A percentile compares a stretch with the other conserved stretches of the same genome.
These are phyloP conservation scores for Cydonia oblonga DNA, from an alignment of 331 rosid genomes.

Conservation along the genomic window DNA sequence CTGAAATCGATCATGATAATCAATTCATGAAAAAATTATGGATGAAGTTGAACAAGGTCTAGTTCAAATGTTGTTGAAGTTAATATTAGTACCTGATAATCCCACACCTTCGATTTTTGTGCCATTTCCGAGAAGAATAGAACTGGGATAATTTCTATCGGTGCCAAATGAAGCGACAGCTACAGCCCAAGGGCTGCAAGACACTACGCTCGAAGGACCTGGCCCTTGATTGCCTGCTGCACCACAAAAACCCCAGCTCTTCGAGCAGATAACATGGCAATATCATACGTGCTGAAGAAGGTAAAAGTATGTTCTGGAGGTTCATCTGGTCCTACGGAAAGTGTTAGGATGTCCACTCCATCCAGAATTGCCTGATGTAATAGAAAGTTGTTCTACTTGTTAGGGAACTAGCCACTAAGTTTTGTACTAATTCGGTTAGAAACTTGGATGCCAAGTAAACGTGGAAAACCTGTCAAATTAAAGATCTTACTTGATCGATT, in stretches of 20 bases:
- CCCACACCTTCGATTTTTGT: conserved; percentile 39
- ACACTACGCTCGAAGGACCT: conserved; percentile 40
- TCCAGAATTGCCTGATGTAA: conserved; percentile 57
- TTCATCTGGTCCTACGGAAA: conserved; percentile 69
- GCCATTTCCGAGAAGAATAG: conserved; percentile 63
- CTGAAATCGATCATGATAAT: conserved; percentile 20
- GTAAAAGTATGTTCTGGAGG: conserved; percentile 46
- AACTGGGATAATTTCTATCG: conserved; percentile 40
- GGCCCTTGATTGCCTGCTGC: conserved; percentile 76
- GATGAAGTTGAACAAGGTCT: not conserved
- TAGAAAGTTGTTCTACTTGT: too few relatives aligned
- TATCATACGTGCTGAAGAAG: conserved; percentile 50
- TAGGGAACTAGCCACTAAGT: too few relatives aligned
- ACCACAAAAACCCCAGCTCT: conserved; percentile 76
- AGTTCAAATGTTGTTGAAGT: not conserved
- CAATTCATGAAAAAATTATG: not conserved
- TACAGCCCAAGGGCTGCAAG: conserved; percentile 74
- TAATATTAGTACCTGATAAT: conserved; percentile 34
- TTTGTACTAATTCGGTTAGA: too few relatives aligned
- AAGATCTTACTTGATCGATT: conserved; percentile 51
- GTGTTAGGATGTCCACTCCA: conserved; percentile 70
- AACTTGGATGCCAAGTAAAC: not conserved
- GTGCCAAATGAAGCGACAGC: conserved; percentile 61
- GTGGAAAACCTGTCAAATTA: not conserved
- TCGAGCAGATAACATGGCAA: conserved; percentile 48